phyloP scores from a whole-genome alignment of 2,329 filamentous ascomycete genomes.

The Diaporthe amygdali region DNA sequence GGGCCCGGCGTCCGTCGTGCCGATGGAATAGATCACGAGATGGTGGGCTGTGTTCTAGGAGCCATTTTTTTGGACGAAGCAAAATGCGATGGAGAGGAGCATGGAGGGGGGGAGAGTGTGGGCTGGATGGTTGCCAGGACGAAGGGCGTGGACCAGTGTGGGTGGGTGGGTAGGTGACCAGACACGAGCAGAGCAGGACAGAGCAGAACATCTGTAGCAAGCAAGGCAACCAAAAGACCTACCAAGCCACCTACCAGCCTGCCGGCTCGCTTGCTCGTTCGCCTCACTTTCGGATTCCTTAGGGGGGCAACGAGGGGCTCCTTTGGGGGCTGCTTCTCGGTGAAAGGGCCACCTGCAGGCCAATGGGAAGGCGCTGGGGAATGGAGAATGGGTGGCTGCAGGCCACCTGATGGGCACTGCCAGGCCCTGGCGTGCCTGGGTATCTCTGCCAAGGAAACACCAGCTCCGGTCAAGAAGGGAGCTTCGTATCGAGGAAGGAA shows the following conservation, averaged over 20 bases:
- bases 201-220: too few relatives aligned
- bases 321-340: not conserved
- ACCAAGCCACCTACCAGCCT: not conserved
- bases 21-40: not conserved
- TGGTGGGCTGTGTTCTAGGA: not conserved
- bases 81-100: not conserved
- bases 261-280: constrained; percentile 13
- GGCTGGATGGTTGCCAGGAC: too few relatives aligned
- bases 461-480: not conserved
- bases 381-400: too few relatives aligned
- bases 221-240: constrained; percentile 23
- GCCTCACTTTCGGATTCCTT: constrained; percentile 18
- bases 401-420: not conserved
- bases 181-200: not conserved
- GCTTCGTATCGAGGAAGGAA: not conserved
- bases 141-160: not conserved
- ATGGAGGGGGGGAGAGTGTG: too few relatives aligned
- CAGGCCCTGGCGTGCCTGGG: not conserved
- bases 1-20: not conserved
- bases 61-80: not conserved
- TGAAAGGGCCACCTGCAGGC: constrained; percentile 1
- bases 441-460: not conserved
- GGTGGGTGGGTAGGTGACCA: not conserved
- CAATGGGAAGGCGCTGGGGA: constrained; percentile 13
- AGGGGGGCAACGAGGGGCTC: too few relatives aligned